Conservation (phyloP, 306 rosid species). For the Delonix regia region DNA sequence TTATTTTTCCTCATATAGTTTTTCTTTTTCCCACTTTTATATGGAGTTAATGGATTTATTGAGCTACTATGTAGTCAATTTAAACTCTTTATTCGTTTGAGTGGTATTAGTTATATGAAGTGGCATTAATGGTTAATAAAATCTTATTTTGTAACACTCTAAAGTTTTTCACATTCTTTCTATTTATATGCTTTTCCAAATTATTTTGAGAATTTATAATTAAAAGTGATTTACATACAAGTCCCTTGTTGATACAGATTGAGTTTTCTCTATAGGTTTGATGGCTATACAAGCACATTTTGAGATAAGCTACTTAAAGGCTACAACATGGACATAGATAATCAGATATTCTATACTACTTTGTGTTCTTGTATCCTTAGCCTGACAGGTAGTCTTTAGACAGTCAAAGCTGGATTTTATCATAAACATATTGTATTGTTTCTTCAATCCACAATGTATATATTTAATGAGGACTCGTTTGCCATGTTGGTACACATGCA, state of each 20-base stretch:
- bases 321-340: constrained; percentile 94
- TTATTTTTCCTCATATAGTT: constrained; percentile 16
- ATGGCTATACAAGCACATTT: constrained; percentile 96
- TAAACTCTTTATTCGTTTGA: constrained; percentile 31
- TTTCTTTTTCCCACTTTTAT: too few species aligned
- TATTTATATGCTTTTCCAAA: background rate
- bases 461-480: constrained; percentile 22
- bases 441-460: background rate
- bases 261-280: constrained; percentile 44
- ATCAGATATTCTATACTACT: constrained; percentile 94
- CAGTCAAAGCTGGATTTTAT: constrained; percentile 19
- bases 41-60: constrained; percentile 13
- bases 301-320: constrained; percentile 93
- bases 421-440: constrained; percentile 4
- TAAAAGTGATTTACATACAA: constrained; percentile 4
- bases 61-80: constrained; percentile 11
- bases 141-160: constrained; percentile 10
- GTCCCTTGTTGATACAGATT: constrained; percentile 19
- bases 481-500: constrained; percentile 1
- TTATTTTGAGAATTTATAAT: constrained; percentile 11
- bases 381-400: constrained; percentile 66
- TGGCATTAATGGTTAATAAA: background rate
- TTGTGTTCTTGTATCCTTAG: constrained; percentile 87
- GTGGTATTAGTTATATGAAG: constrained; percentile 8
- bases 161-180: background rate